Evolutionary conservation across 1,139 yeast species (phyloP).

Genomic region (Kurtzmaniella quercitrusa): DNA sequence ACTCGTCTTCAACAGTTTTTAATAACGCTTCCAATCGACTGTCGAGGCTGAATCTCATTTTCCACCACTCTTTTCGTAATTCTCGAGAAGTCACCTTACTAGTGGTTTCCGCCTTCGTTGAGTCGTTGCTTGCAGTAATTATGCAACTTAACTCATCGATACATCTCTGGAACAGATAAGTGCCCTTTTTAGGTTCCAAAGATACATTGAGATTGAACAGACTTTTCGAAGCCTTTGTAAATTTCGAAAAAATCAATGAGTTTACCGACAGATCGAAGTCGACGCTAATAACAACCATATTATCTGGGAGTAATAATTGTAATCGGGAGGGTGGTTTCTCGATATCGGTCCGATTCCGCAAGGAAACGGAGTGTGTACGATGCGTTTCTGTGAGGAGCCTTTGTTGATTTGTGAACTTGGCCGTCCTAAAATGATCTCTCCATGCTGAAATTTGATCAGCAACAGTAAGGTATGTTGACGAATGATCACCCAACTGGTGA

Average conservation of each 20-base stretch:
- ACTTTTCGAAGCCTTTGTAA: constrained; percentile 20
- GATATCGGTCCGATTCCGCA: background rate
- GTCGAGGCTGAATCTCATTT: constrained; percentile 60
- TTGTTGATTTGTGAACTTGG: background rate
- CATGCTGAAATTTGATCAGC: background rate
- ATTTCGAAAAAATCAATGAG: constrained; percentile 52
- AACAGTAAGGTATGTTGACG: background rate
- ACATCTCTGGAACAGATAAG: constrained; percentile 45
- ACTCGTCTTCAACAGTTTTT: constrained; percentile 53
- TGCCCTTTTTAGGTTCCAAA: constrained; percentile 31
- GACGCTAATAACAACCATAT: constrained; percentile 60
- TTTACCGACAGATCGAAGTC: constrained; percentile 60
- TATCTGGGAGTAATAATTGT: constrained; percentile 19
- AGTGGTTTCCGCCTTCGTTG: constrained; percentile 55
- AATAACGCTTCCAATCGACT: constrained; percentile 50
- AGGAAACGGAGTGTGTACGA: background rate
- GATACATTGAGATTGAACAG: constrained; percentile 62
- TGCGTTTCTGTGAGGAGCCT: background rate
- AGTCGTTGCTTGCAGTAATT: constrained; percentile 54
- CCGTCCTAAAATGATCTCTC: background rate
- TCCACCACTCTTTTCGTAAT: constrained; percentile 79
- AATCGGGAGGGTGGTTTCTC: background rate
- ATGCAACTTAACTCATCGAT: constrained; percentile 43
- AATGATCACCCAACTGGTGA: background rate
- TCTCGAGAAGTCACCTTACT: constrained; percentile 50